Evolutionary conservation across 345 rosid species (phyloP).

Genomic region (Hibiscus trionum): DNA sequence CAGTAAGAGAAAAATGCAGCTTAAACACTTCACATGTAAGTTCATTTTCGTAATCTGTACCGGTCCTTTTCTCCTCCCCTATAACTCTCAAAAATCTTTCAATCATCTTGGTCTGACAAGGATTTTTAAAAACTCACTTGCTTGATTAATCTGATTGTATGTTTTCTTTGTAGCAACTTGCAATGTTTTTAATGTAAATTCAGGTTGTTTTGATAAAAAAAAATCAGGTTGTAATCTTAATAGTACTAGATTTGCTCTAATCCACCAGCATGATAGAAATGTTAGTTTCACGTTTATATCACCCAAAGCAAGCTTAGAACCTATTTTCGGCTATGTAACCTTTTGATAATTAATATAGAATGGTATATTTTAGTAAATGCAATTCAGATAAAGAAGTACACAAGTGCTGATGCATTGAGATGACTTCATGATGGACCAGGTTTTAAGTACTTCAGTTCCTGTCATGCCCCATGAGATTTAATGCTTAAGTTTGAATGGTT

Average conservation of each 20-base stretch:
- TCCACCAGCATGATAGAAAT: not conserved
- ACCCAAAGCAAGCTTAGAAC: not conserved
- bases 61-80: not conserved
- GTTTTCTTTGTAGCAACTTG: not conserved
- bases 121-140: not conserved
- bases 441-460: not conserved
- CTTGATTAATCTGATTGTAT: not conserved
- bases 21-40: conserved; percentile 27
- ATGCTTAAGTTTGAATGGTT: not conserved
- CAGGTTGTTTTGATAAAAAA: not conserved
- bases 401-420: not conserved
- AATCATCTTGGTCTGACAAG: not conserved
- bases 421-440: not conserved
- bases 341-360: not conserved
- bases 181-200: not conserved
- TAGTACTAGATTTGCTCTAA: not conserved
- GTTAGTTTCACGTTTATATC: not conserved
- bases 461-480: not conserved
- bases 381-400: not conserved
- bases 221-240: not conserved
- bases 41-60: conserved; percentile 5
- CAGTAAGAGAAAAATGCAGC: conserved; percentile 28
- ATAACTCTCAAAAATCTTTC: not conserved
- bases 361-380: not conserved
- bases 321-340: not conserved